Evolutionary conservation across 2,329 filamentous ascomycete species (phyloP).

Genomic region (Celoporthe dispersa): DNA sequence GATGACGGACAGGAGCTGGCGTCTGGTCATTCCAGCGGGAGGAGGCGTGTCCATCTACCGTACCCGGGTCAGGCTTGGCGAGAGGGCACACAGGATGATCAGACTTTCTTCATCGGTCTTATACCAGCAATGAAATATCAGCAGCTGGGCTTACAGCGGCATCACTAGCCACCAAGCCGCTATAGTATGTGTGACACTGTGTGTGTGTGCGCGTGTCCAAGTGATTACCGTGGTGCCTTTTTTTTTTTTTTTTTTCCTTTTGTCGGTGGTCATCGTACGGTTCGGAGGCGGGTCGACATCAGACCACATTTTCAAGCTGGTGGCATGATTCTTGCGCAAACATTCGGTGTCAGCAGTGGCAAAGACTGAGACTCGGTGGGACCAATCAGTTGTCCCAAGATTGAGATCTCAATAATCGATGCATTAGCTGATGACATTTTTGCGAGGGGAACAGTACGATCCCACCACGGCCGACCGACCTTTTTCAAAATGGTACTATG

Average conservation of each 20-base stretch:
- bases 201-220: background rate
- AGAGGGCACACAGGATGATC: background rate
- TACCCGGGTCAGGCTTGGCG: background rate
- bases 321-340: constrained; percentile 22
- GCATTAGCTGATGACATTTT: background rate
- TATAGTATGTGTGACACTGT: background rate
- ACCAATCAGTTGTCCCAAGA: background rate
- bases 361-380: background rate
- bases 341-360: constrained; percentile 1
- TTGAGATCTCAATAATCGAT: background rate
- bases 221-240: background rate
- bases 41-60: background rate
- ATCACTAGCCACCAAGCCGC: background rate
- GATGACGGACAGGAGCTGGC: constrained; percentile 22
- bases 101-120: constrained; percentile 2
- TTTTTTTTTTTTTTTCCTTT: background rate
- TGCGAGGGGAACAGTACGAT: background rate
- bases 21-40: constrained; percentile 34
- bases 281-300: constrained; percentile 15
- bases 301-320: constrained; percentile 14
- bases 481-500: background rate
- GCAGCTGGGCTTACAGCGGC: background rate
- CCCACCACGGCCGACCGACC: background rate
- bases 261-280: background rate
- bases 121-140: background rate